Evolutionary conservation across 2,329 filamentous ascomycete genomes (phyloP), one percentile per base, ranked within the genome.

Genomic region (Cladosporium sphaerospermum): DNA sequence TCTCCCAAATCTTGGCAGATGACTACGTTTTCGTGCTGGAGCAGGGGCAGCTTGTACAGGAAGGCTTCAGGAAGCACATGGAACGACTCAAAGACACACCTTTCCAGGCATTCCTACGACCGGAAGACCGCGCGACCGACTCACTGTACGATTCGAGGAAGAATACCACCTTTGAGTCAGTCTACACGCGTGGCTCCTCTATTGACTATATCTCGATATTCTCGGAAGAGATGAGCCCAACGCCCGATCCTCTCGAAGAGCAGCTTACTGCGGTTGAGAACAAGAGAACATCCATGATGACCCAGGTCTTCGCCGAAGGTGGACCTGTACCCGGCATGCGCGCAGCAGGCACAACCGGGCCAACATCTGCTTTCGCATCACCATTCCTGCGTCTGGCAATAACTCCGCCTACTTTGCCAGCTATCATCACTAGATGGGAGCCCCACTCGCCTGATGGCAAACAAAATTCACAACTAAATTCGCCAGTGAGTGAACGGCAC

Each of bases 1-100:
- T 93, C 32, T 79, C 82, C 0, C 86, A 92, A 59, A 92, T 97
- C 9, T 67, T 72, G 4, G 72, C 81, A 0, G 68, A 83, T 0
- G 90, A 97, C 57, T 91, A 85, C 57, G 79, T 95, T 0, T 95
- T 91, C 59, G 79, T 96, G 9, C 73, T 97, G 65, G 85, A 92
- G 32, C 71, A 82, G 9, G 86, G 88, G 0, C 66, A 65, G 0
- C 73, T 96, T 0, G 78, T 86, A 0, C 82, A 90, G 61, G 75
- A 86, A 60, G 92, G 90, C 0, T 79, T 81, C 55, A 78, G 81
- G 19, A 73, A 72, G 41, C 73, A 80, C 2, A 67, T 92, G 4
- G 75, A 77, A 18, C 64, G 58, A 46, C 49, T 60, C 36, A 62
- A 55, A 40, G 59, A 59, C 34, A 61, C 61, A 4, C 61, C 66